Evolutionary conservation across 2,329 filamentous ascomycete genomes (phyloP), one percentile per base, ranked within the genome.

Genomic region (Fusarium multiceps): DNA sequence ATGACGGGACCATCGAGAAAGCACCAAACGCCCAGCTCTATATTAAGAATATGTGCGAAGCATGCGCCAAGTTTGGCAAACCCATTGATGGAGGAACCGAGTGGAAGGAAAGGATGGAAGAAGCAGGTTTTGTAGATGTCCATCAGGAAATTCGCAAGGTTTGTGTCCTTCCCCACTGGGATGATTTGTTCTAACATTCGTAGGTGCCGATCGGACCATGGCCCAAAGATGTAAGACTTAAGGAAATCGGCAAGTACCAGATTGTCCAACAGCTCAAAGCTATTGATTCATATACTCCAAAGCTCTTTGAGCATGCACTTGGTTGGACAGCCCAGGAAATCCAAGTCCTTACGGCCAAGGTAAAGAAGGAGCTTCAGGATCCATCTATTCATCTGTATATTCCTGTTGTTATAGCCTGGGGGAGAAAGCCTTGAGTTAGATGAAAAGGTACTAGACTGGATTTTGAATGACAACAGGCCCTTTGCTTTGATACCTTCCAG

Each of bases 241-340:
- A 69, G 25, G 66, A 69, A 20, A 45, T 69, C 18, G 66, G 66
- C 2, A 53, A 41, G 4, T 68, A 61, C 23, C 58, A 71, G 20
- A 41, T 45, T 14, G 32, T 66, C 4, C 68, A 71, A 37, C 45
- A 67, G n/a, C 7, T 40, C 0, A 70, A 71, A 13, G 64, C 47
- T 10, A 56, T 71, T 6, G 59, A 65, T 0, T 71, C 68, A 0
- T 71, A 71, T 10, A 71, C 68, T 6, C 68, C 68, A 1, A 71
- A 65, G 6, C 49, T 71, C 4, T 71, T 71, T 2, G 58, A 59
- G 0, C 45, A 60, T 1, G 59, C 59, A 1, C 69, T 72, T 23
- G 69, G 70, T 6, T 72, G 70, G 70, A 46, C 20, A 7, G 34
- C 37, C 2, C 27, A 63, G 0, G 69, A 72, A 14, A 68, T 72